These are phyloP conservation scores for Trapa incisa DNA, from an alignment of 345 rosid genomes.

Conservation along the genomic window DNA sequence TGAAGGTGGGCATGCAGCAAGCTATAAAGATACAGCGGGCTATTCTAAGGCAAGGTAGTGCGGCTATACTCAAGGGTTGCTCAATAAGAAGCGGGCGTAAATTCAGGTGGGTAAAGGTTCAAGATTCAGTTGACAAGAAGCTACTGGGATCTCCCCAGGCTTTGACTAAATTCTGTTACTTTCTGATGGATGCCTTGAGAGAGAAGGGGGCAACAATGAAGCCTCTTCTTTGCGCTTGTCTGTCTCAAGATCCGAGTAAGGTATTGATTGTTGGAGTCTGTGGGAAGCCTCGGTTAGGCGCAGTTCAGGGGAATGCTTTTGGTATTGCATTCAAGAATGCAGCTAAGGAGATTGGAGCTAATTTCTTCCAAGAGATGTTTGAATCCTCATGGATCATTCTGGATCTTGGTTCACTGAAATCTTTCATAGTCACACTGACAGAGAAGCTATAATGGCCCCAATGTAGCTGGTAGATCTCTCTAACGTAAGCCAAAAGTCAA, in stretches of 20 bases:
- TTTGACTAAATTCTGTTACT: conserved; percentile 82
- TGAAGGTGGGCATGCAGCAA: conserved; percentile 79
- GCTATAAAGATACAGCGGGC: conserved; percentile 86
- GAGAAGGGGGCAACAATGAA: conserved; percentile 91
- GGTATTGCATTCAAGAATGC: conserved; percentile 81
- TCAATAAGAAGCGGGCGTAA: conserved; percentile 79
- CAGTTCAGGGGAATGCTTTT: conserved; percentile 81
- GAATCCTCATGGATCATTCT: conserved; percentile 96
- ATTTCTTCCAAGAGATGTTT: conserved; percentile 81
- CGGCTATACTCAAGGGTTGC: conserved; percentile 71
- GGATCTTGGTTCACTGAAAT: conserved; percentile 60
- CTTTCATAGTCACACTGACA: conserved; percentile 78
- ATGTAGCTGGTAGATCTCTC: neutral
- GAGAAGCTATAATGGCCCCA: conserved; percentile 32
- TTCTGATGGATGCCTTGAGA: conserved; percentile 88
- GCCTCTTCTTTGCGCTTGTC: conserved; percentile 82
- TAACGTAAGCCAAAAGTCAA: neutral
- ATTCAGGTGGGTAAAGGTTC: conserved; percentile 92
- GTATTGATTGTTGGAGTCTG: conserved; percentile 83
- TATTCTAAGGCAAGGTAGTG: conserved; percentile 92
- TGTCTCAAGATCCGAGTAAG: conserved; percentile 47
- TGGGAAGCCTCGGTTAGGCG: conserved; percentile 89
- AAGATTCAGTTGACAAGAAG: conserved; percentile 61
- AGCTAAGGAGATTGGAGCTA: conserved; percentile 68
- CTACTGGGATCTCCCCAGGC: conserved; percentile 89